Evolutionary conservation across 768 basidiomycete species (phyloP).

Genomic region (Trametes sanguinea): DNA sequence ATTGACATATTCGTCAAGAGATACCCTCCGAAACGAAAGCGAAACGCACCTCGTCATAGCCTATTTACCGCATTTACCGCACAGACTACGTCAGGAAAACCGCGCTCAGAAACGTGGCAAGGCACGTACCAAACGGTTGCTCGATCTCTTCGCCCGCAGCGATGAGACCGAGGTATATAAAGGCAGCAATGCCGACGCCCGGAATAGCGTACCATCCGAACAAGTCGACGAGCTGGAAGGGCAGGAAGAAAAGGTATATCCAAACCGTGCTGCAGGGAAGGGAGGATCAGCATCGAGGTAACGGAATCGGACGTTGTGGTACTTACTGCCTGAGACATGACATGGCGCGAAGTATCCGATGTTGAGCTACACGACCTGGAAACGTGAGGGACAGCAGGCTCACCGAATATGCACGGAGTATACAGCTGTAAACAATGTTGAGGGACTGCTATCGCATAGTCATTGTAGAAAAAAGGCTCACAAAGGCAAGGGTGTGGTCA

Average conservation of each 20-base stretch:
- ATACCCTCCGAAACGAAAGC: too few relatives aligned
- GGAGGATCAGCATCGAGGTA: too few relatives aligned
- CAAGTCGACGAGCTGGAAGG: conserved; percentile 68
- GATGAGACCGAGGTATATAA: conserved; percentile 76
- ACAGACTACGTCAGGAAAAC: background rate
- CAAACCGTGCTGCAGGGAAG: conserved; percentile 51
- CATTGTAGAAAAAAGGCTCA: too few relatives aligned
- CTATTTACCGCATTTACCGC: conserved; percentile 28
- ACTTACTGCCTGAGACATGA: conserved; percentile 29
- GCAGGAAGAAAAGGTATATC: conserved; percentile 76
- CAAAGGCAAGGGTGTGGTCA: too few relatives aligned
- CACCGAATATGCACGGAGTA: too few relatives aligned
- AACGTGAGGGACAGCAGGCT: too few relatives aligned
- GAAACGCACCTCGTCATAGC: conserved; percentile 59
- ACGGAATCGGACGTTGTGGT: background rate
- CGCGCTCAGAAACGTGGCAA: background rate
- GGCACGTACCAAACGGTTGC: conserved; percentile 59
- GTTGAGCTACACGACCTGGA: too few relatives aligned
- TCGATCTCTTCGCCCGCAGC: conserved; percentile 73
- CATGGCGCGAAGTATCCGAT: background rate
- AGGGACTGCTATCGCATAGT: too few relatives aligned
- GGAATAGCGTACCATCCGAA: conserved; percentile 69
- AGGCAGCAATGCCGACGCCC: conserved; percentile 63
- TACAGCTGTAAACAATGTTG: too few relatives aligned
- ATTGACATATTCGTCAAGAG: background rate